These are phyloP conservation scores for Castanospermum australe DNA, from an alignment of 306 rosid genomes.

Conservation along the genomic window DNA sequence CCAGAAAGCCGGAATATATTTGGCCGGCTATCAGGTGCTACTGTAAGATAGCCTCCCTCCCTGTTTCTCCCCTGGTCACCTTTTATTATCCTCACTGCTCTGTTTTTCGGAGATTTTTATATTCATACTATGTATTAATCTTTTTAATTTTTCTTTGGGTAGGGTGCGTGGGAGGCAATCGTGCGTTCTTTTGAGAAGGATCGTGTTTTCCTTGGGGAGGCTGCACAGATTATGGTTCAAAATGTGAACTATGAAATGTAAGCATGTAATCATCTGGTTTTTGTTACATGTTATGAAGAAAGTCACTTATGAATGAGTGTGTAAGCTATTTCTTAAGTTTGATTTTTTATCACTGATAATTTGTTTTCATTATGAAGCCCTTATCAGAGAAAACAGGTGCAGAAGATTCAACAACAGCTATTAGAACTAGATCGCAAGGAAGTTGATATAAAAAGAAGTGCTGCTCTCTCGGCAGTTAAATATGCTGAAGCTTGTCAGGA, in stretches of 20 bases:
- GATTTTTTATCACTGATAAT: not conserved
- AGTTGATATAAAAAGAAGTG: conserved; percentile 83
- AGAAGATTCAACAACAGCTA: conserved; percentile 92
- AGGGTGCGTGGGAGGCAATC: conserved; percentile 93
- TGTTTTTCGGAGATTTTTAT: not conserved
- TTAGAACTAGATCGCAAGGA: conserved; percentile 93
- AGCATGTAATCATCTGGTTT: conserved; percentile 33
- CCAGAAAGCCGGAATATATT: conserved; percentile 87
- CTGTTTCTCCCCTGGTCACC: conserved; percentile 4
- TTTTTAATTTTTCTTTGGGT: conserved; percentile 8
- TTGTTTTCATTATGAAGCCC: conserved; percentile 57
- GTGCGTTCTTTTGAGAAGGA: conserved; percentile 78
- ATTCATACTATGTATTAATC: not conserved
- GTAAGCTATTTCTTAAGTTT: conserved; percentile 15
- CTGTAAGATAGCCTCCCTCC: conserved; percentile 53
- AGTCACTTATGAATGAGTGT: not conserved
- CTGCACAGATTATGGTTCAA: conserved; percentile 81
- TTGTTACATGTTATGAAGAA: not conserved
- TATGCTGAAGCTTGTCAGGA: conserved; percentile 96
- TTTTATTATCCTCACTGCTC: not conserved
- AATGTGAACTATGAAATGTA: conserved; percentile 96
- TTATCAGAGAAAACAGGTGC: conserved; percentile 88
- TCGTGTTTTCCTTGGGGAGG: conserved; percentile 90
- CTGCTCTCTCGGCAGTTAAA: conserved; percentile 74
- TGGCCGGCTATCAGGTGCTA: conserved; percentile 85